Evolutionary conservation across 768 basidiomycete species (phyloP), one percentile per base, ranked within the genome.

Genomic region (Termitomyces sp.): DNA sequence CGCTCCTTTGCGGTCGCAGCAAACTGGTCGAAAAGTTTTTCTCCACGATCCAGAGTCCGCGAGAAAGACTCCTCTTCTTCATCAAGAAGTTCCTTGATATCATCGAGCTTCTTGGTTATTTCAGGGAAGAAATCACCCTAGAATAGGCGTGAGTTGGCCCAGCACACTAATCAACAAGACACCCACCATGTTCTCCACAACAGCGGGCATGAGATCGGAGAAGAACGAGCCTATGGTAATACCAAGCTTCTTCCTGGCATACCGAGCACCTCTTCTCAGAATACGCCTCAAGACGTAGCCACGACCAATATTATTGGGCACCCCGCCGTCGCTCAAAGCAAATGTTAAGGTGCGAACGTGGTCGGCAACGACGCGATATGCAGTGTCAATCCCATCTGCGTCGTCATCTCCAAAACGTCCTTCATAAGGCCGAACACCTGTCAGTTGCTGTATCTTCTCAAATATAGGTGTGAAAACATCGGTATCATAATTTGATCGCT

Each of bases 1-100:
- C 79, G 74, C 53, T 85, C 79, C 61, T 78, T 78, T 9, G 95
- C 85, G 33, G 81, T 78, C 28, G 75, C 66, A 21, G 89, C 90
- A 70, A 92, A 97, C 63, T 90, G 84, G 54, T 95, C 92, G 69
- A 98, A 99, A 5, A 98, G 79, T 66, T 87, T 92, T 75, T 99
- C 97, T 33, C 97, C 97, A 30, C 97, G 87, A 70, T 96, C 95
- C 33, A 99, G 81, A 8, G 97, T 98, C n/a, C 94, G 84, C 8
- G 95, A 91, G 70, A 99, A 98, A 0, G 95, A 97, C 62, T 91
- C 91, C 68, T 99, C 97, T 71, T 99, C 97, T 66, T 98, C 97
- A 67, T 98, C 87, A 17, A 98, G 79, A 60, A 99, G 94, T 70
- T 97, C 93, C 67, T 94, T 93, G 66, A 98, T 85, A 61, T 92